Percentiles rank a stretch among this genome's conserved stretches.
These are phyloP conservation scores for Gillenia trifoliata DNA, from an alignment of 306 rosid species.

Conservation along the genomic window DNA sequence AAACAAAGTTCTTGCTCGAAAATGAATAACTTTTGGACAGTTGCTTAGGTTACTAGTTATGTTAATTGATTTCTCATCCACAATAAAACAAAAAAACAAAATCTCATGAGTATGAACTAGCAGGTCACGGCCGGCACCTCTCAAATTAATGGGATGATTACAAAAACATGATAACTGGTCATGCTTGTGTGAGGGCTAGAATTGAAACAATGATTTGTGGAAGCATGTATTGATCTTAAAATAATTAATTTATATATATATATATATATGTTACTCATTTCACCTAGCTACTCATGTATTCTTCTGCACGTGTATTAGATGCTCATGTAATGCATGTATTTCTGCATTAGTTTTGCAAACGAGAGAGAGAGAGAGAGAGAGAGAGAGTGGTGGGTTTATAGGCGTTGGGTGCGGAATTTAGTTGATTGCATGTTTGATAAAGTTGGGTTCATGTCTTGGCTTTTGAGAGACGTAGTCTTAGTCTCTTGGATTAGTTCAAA, in stretches of 20 bases:
- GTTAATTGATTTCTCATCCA: no score
- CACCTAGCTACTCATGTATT: background rate
- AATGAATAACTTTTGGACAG: no score
- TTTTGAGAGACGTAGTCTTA: slow-evolving; percentile 3
- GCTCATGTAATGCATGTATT: background rate
- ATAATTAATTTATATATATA: background rate
- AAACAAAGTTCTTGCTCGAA: background rate
- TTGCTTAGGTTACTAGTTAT: no score
- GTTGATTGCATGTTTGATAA: slow-evolving; percentile 23
- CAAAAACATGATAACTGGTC: background rate
- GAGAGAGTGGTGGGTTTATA: background rate
- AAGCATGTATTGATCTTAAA: background rate
- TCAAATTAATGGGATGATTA: background rate
- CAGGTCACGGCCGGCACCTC: background rate
- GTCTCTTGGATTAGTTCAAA: slow-evolving; percentile 6
- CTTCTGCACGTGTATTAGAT: background rate
- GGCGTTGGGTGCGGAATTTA: slow-evolving; percentile 18
- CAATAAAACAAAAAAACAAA: no score
- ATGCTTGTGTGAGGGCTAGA: background rate
- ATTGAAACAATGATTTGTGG: background rate
- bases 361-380: no score
- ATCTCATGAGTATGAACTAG: background rate
- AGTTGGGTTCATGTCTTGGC: slow-evolving; percentile 18
- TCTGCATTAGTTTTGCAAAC: background rate
- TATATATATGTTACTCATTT: background rate